Conservation (phyloP, 2,329 filamentous ascomycete genomes). For the Dothideomycetidae sp. region DNA sequence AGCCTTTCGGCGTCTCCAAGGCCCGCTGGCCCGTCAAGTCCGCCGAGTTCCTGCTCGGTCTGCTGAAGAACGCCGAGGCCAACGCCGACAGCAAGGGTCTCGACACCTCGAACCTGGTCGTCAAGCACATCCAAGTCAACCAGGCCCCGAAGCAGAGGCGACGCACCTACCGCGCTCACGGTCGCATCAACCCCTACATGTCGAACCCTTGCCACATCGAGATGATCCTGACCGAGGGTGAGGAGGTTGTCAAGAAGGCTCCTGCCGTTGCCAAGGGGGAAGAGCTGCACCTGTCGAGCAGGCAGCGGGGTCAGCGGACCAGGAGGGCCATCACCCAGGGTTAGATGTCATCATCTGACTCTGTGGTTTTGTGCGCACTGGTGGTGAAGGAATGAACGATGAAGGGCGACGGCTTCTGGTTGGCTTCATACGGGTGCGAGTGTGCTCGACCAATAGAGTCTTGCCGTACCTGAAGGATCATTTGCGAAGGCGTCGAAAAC, state of each 20-base stretch:
- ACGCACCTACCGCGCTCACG: slow-evolving; percentile 99
- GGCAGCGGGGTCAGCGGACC: slow-evolving; percentile 67
- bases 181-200: slow-evolving; percentile 99
- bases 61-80: slow-evolving; percentile 94
- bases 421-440: neutral
- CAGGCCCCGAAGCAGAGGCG: slow-evolving; percentile 98
- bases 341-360: slow-evolving; percentile 14
- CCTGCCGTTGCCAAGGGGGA: slow-evolving; percentile 52
- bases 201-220: slow-evolving; percentile 99
- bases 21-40: slow-evolving; percentile 99
- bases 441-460: neutral
- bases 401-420: neutral
- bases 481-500: slow-evolving; percentile 9
- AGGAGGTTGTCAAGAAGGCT: slow-evolving; percentile 90
- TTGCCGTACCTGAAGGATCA: slow-evolving; percentile 2
- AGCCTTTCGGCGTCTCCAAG: slow-evolving; percentile 95
- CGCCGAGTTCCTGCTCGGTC: slow-evolving; percentile 90
- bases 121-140: slow-evolving; percentile 99
- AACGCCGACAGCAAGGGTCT: slow-evolving; percentile 96
- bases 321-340: slow-evolving; percentile 44
- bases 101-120: slow-evolving; percentile 90
- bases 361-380: slow-evolving; percentile 1
- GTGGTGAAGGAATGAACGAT: neutral
- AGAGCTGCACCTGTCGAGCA: slow-evolving; percentile 53
- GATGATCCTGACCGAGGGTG: slow-evolving; percentile 95